These are phyloP conservation scores for Candida tetrigidarum DNA, from an alignment of 1,139 yeast species.

Conservation along the genomic window DNA sequence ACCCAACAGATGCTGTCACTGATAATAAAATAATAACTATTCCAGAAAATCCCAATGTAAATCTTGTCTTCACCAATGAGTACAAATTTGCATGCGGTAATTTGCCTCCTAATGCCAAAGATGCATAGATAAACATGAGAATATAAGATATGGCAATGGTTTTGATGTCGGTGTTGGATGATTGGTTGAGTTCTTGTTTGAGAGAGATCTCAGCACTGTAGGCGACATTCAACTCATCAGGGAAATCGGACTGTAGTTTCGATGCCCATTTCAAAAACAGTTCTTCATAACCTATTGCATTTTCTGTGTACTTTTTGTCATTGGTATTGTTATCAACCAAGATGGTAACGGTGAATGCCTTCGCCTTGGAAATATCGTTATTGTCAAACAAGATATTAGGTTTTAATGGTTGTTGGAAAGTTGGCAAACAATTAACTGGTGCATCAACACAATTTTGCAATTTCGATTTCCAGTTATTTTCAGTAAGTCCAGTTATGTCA, in stretches of 20 bases:
- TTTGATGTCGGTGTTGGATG: slow-evolving; percentile 77
- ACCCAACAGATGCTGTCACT: slow-evolving; percentile 79
- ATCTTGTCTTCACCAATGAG: slow-evolving; percentile 61
- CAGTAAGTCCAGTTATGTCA: slow-evolving; percentile 53
- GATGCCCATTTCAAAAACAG: slow-evolving; percentile 59
- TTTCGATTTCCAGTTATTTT: slow-evolving; percentile 55
- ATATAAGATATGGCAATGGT: slow-evolving; percentile 77
- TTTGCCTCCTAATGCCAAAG: slow-evolving; percentile 76
- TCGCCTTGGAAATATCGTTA: slow-evolving; percentile 57
- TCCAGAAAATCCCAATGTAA: slow-evolving; percentile 80
- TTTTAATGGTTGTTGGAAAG: slow-evolving; percentile 88
- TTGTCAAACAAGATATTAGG: slow-evolving; percentile 64
- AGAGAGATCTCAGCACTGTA: slow-evolving; percentile 85
- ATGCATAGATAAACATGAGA: slow-evolving; percentile 89
- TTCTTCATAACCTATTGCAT: slow-evolving; percentile 68
- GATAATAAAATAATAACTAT: slow-evolving; percentile 80
- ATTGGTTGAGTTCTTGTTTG: slow-evolving; percentile 80
- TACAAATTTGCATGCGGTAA: slow-evolving; percentile 29
- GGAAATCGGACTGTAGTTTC: slow-evolving; percentile 46
- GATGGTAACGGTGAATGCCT: slow-evolving; percentile 78
- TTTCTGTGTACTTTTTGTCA: slow-evolving; percentile 37
- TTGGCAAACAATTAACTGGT: slow-evolving; percentile 90
- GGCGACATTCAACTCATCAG: slow-evolving; percentile 60
- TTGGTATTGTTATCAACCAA: slow-evolving; percentile 49
- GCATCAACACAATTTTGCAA: slow-evolving; percentile 67